phyloP scores from a whole-genome alignment of 23 red algal species.

The Agarophyton chilense region DNA sequence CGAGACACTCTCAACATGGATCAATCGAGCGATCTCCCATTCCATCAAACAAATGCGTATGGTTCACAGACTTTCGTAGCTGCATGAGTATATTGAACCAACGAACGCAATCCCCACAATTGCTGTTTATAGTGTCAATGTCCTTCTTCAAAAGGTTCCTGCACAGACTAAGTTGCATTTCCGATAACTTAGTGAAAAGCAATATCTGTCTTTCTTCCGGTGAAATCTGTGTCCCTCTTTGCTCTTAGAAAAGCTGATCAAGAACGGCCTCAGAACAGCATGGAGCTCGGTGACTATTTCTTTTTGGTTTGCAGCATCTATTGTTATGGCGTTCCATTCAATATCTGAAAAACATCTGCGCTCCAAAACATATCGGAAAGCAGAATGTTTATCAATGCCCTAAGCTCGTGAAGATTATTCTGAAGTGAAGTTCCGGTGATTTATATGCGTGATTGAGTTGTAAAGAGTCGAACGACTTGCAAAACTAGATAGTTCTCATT shows the following conservation, averaged over 20 bases:
- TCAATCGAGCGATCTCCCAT: slow-evolving; percentile 95
- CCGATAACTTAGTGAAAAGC: slow-evolving; percentile 85
- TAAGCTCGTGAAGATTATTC: slow-evolving; percentile 98
- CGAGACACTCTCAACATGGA: slow-evolving; percentile 92
- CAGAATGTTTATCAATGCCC: slow-evolving; percentile 98
- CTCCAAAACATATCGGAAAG: slow-evolving; percentile 95
- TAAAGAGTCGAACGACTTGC: slow-evolving; percentile 93
- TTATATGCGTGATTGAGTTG: slow-evolving; percentile 77
- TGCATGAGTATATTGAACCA: slow-evolving; percentile 99
- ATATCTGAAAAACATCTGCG: slow-evolving; percentile 88
- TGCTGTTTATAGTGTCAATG: slow-evolving; percentile 95
- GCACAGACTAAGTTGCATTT: slow-evolving; percentile 92
- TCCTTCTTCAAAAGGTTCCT: slow-evolving; percentile 95
- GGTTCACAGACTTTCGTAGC: slow-evolving; percentile 95
- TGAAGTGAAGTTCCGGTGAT: slow-evolving; percentile 99
- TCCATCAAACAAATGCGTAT: slow-evolving; percentile 98
- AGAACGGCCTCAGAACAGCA: slow-evolving; percentile 94
- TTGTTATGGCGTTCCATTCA: slow-evolving; percentile 40
- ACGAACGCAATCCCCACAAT: slow-evolving; percentile 94
- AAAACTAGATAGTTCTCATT: slow-evolving; percentile 92
- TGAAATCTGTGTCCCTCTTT: slow-evolving; percentile 89
- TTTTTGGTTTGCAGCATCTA: slow-evolving; percentile 48
- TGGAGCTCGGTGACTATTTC: slow-evolving; percentile 94
- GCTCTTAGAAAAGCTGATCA: slow-evolving; percentile 91
- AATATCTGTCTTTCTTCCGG: slow-evolving; percentile 97